Conservation (phyloP, 2,329 filamentous ascomycete species). For the Emergomyces pasteurianus region DNA sequence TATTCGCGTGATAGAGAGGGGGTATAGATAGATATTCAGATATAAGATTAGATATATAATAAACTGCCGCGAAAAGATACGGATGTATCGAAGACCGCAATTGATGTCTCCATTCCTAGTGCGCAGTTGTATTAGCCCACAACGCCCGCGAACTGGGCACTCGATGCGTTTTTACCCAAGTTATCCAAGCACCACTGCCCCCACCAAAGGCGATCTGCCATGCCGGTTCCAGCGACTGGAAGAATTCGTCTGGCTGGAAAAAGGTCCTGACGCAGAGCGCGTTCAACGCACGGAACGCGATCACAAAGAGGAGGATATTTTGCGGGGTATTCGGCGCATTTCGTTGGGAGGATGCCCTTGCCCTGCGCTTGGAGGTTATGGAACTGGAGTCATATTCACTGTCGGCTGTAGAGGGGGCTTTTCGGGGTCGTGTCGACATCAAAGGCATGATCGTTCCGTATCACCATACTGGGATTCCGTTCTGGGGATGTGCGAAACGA, state of each 20-base stretch:
- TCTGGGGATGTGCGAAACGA: background rate
- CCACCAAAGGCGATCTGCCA: slow-evolving; percentile 78
- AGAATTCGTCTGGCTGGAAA: slow-evolving; percentile 98
- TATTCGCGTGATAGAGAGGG: slow-evolving; percentile 46
- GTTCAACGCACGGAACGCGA: slow-evolving; percentile 69
- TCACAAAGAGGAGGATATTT: slow-evolving; percentile 27
- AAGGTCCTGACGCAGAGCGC: slow-evolving; percentile 71
- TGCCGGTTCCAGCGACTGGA: slow-evolving; percentile 87
- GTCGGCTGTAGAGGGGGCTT: background rate
- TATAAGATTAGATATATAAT: slow-evolving; percentile 49
- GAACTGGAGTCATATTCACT: background rate
- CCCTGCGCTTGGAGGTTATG: background rate
- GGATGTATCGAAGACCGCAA: slow-evolving; percentile 87
- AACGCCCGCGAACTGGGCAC: too few relatives aligned
- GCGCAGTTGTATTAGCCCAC: background rate
- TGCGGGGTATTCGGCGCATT: background rate
- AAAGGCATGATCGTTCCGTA: background rate
- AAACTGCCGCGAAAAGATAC: slow-evolving; percentile 67
- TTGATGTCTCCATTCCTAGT: slow-evolving; percentile 80
- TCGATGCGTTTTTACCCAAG: slow-evolving; percentile 57
- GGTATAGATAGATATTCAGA: slow-evolving; percentile 45
- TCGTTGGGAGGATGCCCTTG: background rate
- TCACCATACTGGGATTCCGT: background rate
- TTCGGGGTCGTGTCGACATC: background rate
- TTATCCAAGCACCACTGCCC: slow-evolving; percentile 75